phyloP scores from a whole-genome alignment of 2,329 filamentous ascomycete species.

The Aspergillus uvarum region DNA sequence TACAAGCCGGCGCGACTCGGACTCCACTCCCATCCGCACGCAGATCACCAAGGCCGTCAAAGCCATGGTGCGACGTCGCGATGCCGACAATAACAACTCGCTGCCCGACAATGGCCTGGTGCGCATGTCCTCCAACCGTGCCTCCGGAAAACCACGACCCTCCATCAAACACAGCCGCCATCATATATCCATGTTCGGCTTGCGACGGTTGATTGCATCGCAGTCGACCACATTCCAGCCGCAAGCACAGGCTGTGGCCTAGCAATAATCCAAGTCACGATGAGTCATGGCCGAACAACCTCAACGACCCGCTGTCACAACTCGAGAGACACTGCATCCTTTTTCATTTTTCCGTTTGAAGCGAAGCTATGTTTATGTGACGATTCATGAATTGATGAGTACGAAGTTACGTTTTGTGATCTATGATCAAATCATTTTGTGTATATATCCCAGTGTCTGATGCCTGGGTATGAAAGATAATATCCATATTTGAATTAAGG shows the following conservation, averaged over 20 bases:
- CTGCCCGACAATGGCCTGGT: background rate
- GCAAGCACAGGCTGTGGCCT: background rate
- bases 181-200: background rate
- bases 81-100: background rate
- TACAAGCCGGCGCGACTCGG: background rate
- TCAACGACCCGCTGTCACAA: no score
- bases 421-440: background rate
- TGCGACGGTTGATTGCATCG: background rate
- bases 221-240: background rate
- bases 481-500: no score
- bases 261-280: background rate
- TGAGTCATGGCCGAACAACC: background rate
- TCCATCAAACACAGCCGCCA: background rate
- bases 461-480: no score
- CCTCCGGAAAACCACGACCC: background rate
- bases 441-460: background rate
- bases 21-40: conserved; percentile 4
- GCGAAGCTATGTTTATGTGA: background rate
- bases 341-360: background rate
- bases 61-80: conserved; percentile 11
- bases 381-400: background rate
- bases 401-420: background rate
- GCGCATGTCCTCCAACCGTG: background rate
- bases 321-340: background rate
- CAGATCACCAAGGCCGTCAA: conserved; percentile 15